Conservation (phyloP, 148 eudicot species). For the Tetragonia tetragonoides region DNA sequence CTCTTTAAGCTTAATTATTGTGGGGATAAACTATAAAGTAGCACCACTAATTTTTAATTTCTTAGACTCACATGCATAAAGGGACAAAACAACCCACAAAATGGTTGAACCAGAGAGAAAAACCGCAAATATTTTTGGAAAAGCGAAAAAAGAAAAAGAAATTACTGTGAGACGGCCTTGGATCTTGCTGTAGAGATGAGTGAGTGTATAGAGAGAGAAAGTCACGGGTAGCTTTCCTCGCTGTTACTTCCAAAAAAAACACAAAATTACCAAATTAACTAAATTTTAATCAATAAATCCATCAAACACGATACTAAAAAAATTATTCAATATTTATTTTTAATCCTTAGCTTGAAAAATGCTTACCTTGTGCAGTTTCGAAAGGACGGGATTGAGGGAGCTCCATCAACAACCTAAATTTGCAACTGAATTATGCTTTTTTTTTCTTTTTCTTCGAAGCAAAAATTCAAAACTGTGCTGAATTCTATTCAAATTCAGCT, state of each 20-base stretch:
- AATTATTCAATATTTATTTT: neutral
- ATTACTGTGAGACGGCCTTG: constrained; percentile 76
- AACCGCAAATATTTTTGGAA: neutral
- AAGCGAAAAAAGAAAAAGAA: neutral
- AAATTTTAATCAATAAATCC: neutral
- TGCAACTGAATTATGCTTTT: constrained; percentile 16
- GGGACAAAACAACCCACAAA: constrained; percentile 36
- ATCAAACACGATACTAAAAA: neutral
- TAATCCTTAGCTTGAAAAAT: neutral
- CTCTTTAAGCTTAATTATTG: constrained; percentile 34
- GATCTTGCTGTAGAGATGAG: constrained; percentile 81
- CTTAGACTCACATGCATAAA: constrained; percentile 42
- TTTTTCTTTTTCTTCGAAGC: no score
- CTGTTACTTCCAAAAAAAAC: constrained; percentile 37
- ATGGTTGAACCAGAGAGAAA: neutral
- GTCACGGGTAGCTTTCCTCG: constrained; percentile 74
- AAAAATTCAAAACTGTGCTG: neutral
- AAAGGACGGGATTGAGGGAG: constrained; percentile 72
- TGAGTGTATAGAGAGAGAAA: constrained; percentile 72
- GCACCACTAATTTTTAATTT: constrained; percentile 10
- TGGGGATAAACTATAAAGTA: constrained; percentile 14
- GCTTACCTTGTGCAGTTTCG: constrained; percentile 58
- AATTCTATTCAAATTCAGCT: constrained; percentile 15
- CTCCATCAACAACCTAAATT: constrained; percentile 48
- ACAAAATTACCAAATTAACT: neutral